Evolutionary conservation across 345 rosid genomes (phyloP), one percentile per base, ranked within the genome.

Genomic region (Syzygium aromaticum): DNA sequence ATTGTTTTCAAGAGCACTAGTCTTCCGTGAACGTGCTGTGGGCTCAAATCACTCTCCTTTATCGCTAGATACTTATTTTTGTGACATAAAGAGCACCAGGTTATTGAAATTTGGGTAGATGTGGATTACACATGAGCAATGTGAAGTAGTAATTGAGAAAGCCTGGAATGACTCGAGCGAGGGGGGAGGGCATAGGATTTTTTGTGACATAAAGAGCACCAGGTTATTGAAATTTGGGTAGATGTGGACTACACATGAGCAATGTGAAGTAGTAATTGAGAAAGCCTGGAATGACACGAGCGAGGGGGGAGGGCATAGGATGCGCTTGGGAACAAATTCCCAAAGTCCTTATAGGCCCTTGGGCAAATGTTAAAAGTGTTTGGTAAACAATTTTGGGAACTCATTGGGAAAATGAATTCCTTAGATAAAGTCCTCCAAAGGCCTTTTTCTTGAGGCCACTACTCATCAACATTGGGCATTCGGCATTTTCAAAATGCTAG

Each of bases 401-500:
- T 49, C 82, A 19, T 22, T 19, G 40, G 8, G 46, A 1, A 73
- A 73, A 33, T 19, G 80, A 21, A 11, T 73, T 21, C 10, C 82
- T 19, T 73, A 9, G 4, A 9, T 67, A 33, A 67, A 30, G 23
- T 33, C 46, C 78, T 16, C 49, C 80, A 19, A 33, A 38, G 80
- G 82, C 82, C 49, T 73, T 73, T 67, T 38, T 30, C 23, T 30
- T 38, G 4, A 2, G 46, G 12, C 78, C 23, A 30, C 46, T 67
- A 17, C 33, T 33, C 21, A 67, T n/a, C 8, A 5, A 33, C 30
- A n/a, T 61, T n/a, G 0, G 38, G 19, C 9, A n/a, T 61, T 3
- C 11, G 21, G 3, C 82, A 38, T 73, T 73, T 73, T 33, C 1
- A 1, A 0, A 38, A 73, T 38, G 27, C 0, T 0, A 17, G 21